Evolutionary conservation across 2,329 filamentous ascomycete species (phyloP).

Genomic region (Periconia sp.): DNA sequence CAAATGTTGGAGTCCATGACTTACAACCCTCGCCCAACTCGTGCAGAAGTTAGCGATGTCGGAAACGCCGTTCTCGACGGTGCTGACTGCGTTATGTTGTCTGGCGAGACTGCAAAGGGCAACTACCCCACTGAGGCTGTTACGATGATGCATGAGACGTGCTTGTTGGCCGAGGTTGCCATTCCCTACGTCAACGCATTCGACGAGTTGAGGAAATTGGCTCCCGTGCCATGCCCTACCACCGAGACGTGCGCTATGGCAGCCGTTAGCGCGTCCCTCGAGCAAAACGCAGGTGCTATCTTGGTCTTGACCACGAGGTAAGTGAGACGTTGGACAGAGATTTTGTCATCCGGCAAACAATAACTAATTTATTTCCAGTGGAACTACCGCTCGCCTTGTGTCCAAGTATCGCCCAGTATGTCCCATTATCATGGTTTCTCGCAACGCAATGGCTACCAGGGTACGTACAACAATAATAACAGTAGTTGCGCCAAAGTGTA

Average conservation of each 20-base stretch:
- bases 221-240: slow-evolving; percentile 80
- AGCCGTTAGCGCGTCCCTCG: slow-evolving; percentile 90
- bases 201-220: slow-evolving; percentile 86
- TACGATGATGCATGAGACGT: slow-evolving; percentile 97
- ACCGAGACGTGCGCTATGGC: slow-evolving; percentile 97
- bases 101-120: slow-evolving; percentile 98
- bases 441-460: slow-evolving; percentile 78
- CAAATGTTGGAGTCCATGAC: slow-evolving; percentile 99
- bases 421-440: slow-evolving; percentile 99
- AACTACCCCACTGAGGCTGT: slow-evolving; percentile 91
- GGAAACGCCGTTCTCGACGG: slow-evolving; percentile 97
- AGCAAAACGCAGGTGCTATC: slow-evolving; percentile 95
- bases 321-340: slow-evolving; percentile 21
- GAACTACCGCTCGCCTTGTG: slow-evolving; percentile 88
- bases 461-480: slow-evolving; percentile 35
- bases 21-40: slow-evolving; percentile 97
- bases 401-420: slow-evolving; percentile 99
- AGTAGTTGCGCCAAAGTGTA: not conserved
- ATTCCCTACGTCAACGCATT: slow-evolving; percentile 97
- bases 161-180: slow-evolving; percentile 92
- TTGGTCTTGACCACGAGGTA: slow-evolving; percentile 90
- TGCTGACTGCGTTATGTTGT: slow-evolving; percentile 99
- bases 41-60: slow-evolving; percentile 97
- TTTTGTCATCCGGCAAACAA: not conserved
- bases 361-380: slow-evolving; percentile 54